Percentiles rank a stretch among this genome's conserved stretches.
Conservation (phyloP, 441 rosid genomes). For the Erodium chrysanthum region DNA sequence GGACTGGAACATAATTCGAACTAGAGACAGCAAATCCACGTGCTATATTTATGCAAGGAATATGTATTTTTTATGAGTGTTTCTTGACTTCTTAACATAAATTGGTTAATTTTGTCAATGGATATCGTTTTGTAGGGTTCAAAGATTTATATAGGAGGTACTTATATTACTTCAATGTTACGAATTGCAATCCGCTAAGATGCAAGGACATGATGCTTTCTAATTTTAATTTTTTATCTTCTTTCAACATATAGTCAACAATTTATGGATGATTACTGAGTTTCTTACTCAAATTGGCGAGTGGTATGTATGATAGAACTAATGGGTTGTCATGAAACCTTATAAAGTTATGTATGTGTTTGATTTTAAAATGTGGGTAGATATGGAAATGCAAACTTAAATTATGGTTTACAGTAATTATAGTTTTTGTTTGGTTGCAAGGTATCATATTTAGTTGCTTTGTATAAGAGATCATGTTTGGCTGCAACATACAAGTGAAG, state of each 20-base stretch:
- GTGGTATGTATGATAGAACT: background rate
- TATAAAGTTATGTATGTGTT: background rate
- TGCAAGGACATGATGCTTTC: constrained; percentile 30
- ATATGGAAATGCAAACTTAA: constrained; percentile 39
- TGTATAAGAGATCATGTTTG: too few species aligned
- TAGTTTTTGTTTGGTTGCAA: too few species aligned
- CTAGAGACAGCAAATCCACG: constrained; percentile 60
- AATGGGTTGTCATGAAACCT: constrained; percentile 10
- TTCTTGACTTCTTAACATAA: background rate
- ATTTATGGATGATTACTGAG: background rate
- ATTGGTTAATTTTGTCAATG: background rate
- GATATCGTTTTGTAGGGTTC: constrained; percentile 38
- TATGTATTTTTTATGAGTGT: constrained; percentile 12
- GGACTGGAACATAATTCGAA: constrained; percentile 95
- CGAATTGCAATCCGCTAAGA: constrained; percentile 44
- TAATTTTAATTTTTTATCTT: background rate
- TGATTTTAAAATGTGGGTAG: constrained; percentile 19
- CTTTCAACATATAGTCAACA: background rate
- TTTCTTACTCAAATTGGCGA: background rate
- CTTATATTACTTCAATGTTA: constrained; percentile 40
- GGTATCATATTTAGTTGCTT: too few species aligned
- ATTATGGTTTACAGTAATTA: too few species aligned
- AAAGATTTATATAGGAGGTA: constrained; percentile 58
- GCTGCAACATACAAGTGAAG: too few species aligned
- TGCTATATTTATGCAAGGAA: constrained; percentile 95